Conservation (phyloP, 306 rosid species). For the Malus orientalis region DNA sequence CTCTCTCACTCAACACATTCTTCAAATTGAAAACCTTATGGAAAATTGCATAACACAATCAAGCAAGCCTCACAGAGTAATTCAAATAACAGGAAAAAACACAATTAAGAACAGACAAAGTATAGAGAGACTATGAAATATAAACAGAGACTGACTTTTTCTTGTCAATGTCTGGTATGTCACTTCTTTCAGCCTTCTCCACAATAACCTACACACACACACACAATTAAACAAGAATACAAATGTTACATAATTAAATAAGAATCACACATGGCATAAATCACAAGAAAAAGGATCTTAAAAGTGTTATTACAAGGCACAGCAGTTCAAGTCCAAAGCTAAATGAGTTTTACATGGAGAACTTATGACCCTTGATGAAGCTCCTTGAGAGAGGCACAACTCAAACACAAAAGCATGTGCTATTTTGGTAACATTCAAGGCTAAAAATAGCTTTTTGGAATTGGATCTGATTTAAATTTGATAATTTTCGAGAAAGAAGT, state of each 20-base stretch:
- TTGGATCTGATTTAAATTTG: background rate
- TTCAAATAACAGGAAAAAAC: background rate
- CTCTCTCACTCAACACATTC: background rate
- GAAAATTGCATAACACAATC: background rate
- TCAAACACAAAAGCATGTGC: background rate
- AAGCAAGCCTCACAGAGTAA: background rate
- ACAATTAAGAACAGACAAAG: background rate
- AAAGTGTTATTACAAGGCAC: background rate
- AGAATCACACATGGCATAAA: background rate
- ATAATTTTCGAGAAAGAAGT: background rate
- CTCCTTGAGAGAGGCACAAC: background rate
- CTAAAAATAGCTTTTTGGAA: background rate
- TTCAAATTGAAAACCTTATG: background rate
- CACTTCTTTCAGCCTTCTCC: conserved; percentile 78
- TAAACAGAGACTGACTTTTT: conserved; percentile 53
- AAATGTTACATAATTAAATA: background rate
- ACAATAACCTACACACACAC: conserved; percentile 53
- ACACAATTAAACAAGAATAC: conserved; percentile 13
- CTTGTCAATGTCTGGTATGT: conserved; percentile 86
- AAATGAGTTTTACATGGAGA: background rate
- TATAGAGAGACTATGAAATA: background rate
- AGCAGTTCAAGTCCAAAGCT: background rate
- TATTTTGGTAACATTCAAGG: background rate
- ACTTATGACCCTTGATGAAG: background rate
- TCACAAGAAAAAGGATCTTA: background rate